These are phyloP conservation scores for Stipa capillata DNA, from an alignment of 176 grass and related monocot species.

Conservation along the genomic window DNA sequence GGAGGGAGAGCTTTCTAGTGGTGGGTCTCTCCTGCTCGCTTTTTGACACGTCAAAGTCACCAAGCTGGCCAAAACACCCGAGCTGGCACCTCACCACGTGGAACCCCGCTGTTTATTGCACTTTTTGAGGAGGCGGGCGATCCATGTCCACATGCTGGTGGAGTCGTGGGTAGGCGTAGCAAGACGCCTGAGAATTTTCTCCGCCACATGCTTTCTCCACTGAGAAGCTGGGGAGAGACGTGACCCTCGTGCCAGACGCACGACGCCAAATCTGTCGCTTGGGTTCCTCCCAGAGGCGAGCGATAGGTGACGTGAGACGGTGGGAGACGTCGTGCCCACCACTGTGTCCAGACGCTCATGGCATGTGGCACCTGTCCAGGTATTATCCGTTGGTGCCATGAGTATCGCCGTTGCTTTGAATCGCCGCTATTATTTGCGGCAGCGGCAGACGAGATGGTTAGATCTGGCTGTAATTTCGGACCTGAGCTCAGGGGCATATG, in stretches of 20 bases:
- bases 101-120: not conserved
- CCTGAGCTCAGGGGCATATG: not conserved
- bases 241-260: not conserved
- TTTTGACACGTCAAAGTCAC: slow-evolving; percentile 12
- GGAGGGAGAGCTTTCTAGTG: not conserved
- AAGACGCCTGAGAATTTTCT: not conserved
- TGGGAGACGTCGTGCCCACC: too few relatives aligned
- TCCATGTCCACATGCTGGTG: not conserved
- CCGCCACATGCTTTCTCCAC: slow-evolving; percentile 13
- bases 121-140: not conserved
- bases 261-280: not conserved
- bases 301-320: too few relatives aligned
- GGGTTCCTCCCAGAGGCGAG: not conserved
- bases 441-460: not conserved
- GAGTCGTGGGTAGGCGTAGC: not conserved
- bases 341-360: not conserved
- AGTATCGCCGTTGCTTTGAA: not conserved
- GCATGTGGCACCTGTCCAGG: not conserved
- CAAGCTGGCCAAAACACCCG: not conserved
- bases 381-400: not conserved
- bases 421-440: not conserved
- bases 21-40: not conserved
- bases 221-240: not conserved
- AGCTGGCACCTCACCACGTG: not conserved
- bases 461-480: not conserved